Base-by-base conservation (phyloP, 2,329 filamentous ascomycete species). In the Paraphoma sp. region DNA sequence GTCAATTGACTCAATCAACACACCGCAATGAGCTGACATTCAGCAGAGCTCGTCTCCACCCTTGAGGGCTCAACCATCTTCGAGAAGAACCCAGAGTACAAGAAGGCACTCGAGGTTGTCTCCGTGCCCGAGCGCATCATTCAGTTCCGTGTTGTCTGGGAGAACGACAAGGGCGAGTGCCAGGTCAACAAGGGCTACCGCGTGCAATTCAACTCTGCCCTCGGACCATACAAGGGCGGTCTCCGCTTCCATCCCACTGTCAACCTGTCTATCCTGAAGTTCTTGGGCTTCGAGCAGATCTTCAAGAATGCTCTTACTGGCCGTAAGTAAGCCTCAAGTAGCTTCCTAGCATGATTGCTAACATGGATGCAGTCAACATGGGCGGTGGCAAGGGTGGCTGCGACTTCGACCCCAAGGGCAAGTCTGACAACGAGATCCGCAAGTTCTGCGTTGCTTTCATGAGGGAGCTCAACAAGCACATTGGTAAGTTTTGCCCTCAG, bases 251-350 rank as follows among this genome's bases (percentile, higher is more conserved):
- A 99, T 80, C 95, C 94, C 61, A 88, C 89, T 10, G 92, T 95
- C 80, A 95, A 89, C 77, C 82, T 89, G 51, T 86, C 82, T 54
- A 84, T 87, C 74, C 87, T 99, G 73, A 99, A 99, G 85, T 98
- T 98, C 83, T 86, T 99, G 76, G 95, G 94, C 66, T 98, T 98
- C 74, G 95, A 99, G 88, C 95, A 98, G 84, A 96, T 94, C 82
- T 98, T 98, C 87, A 98, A 98, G 87, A 98, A 98, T 91, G 95
- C 95, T 68, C 84, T 98, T 69, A 98, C 95, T 60, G 95, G 95
- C 75, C 82, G 90, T 93, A 83, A 84, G 91, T 73, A 23, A 23
- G 10, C 23, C 6, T 14, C 40, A 36, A 28, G 16, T 31, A 45
- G 2, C 17, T 4, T 16, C 10, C 3, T 33, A 17, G 31, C 29